A percentile compares a stretch with the other conserved stretches of the same genome.
These are phyloP conservation scores for Climacium dendroides DNA, from an alignment of 225 moss, liverwort and hornwort genomes.

Conservation along the genomic window DNA sequence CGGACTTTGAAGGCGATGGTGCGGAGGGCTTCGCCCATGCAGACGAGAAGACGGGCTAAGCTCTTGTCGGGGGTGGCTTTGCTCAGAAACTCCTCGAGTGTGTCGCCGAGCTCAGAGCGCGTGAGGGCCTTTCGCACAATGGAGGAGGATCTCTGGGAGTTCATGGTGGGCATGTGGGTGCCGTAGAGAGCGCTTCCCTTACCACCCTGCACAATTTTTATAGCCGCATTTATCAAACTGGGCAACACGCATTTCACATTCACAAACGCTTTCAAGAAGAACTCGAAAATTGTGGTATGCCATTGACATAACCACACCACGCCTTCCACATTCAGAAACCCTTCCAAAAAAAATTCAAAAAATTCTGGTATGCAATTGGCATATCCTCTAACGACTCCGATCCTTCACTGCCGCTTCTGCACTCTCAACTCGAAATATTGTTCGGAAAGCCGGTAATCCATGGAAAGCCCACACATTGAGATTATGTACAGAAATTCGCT, in stretches of 20 bases:
- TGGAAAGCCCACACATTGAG: neutral
- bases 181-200: conserved; percentile 25
- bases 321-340: neutral
- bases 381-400: neutral
- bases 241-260: neutral
- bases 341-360: neutral
- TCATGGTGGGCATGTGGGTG: conserved; percentile 10
- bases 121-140: neutral
- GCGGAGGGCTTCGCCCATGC: conserved; percentile 80
- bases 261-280: neutral
- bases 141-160: neutral
- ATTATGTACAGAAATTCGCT: neutral
- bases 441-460: neutral
- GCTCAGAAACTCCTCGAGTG: conserved; percentile 46
- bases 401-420: neutral
- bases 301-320: neutral
- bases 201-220: neutral
- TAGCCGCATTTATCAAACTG: neutral
- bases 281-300: neutral
- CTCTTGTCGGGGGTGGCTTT: conserved; percentile 58
- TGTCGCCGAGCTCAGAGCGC: conserved; percentile 25
- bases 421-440: too few relatives aligned
- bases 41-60: conserved; percentile 66
- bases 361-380: too few relatives aligned
- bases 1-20: conserved; percentile 97